Conservation (phyloP, 2,329 filamentous ascomycete genomes). For the Fusarium sp. region DNA sequence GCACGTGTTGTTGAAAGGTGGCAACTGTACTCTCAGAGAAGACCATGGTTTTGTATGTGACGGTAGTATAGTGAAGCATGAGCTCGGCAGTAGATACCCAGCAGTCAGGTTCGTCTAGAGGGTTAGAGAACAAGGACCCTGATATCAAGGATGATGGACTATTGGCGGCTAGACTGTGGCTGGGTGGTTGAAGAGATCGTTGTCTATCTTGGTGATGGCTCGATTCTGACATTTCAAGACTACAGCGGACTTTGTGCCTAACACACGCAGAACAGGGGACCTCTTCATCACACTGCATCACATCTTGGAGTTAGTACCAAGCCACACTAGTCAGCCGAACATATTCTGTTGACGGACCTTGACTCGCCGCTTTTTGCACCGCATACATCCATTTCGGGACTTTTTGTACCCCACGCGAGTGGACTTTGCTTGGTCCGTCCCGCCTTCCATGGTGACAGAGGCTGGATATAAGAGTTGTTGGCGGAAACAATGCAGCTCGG, state of each 20-base stretch:
- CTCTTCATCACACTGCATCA: constrained; percentile 25
- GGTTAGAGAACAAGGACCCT: background rate
- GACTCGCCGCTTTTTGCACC: constrained; percentile 34
- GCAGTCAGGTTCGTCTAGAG: constrained; percentile 16
- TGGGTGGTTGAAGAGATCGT: constrained; percentile 20
- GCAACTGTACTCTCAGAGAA: constrained; percentile 18
- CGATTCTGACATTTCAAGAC: constrained; percentile 12
- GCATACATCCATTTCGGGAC: constrained; percentile 33
- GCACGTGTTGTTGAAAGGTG: constrained; percentile 29
- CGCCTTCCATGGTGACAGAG: background rate
- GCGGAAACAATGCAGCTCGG: background rate
- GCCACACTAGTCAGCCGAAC: background rate
- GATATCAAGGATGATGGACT: constrained; percentile 27
- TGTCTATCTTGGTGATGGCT: background rate
- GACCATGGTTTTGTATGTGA: constrained; percentile 35
- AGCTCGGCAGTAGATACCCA: constrained; percentile 32
- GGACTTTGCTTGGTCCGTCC: constrained; percentile 1
- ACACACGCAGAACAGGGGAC: constrained; percentile 29
- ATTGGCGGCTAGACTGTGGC: background rate
- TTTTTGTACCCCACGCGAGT: constrained; percentile 37
- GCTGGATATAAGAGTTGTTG: too few relatives aligned
- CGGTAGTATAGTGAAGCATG: constrained; percentile 38
- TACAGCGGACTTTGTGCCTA: constrained; percentile 27
- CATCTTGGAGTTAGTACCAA: background rate
- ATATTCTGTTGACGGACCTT: constrained; percentile 2